Conservation (phyloP, 106 monocot genomes). For the Narthecium ossifragum region DNA sequence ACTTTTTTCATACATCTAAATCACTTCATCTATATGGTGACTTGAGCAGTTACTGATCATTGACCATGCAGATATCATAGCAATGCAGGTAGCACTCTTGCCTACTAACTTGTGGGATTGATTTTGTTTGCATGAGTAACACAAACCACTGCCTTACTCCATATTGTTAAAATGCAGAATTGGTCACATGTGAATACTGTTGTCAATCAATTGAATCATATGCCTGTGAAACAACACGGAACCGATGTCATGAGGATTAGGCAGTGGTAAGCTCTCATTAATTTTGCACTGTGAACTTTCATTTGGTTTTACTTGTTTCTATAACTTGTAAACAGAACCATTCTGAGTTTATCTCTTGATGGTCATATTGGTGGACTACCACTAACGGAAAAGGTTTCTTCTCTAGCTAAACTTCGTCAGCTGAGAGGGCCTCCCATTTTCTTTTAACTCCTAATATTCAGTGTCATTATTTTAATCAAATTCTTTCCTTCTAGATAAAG, state of each 20-base stretch:
- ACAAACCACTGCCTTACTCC: not conserved
- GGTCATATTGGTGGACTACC: too few relatives aligned
- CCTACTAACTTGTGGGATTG: not conserved
- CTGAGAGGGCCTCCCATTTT: too few relatives aligned
- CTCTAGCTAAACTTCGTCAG: too few relatives aligned
- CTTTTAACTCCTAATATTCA: too few relatives aligned
- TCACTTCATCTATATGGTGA: not conserved
- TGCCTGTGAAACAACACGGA: conserved; percentile 70
- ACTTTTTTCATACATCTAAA: not conserved
- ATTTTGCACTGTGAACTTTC: too few relatives aligned
- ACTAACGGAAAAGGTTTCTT: too few relatives aligned
- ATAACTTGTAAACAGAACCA: too few relatives aligned
- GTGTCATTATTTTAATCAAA: too few relatives aligned
- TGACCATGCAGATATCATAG: conserved; percentile 94
- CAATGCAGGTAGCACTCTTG: conserved; percentile 64
- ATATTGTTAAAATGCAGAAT: conserved; percentile 50
- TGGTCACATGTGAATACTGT: conserved; percentile 85
- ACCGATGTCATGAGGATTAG: conserved; percentile 93
- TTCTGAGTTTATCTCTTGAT: too few relatives aligned
- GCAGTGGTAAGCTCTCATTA: conserved; percentile 47
- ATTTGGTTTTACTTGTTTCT: too few relatives aligned
- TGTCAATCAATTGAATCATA: conserved; percentile 70
- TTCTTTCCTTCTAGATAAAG: too few relatives aligned
- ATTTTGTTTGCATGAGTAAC: not conserved
- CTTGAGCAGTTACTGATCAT: conserved; percentile 69